Conservation (phyloP, 257 asterid species). For the Primulina eburnea region DNA sequence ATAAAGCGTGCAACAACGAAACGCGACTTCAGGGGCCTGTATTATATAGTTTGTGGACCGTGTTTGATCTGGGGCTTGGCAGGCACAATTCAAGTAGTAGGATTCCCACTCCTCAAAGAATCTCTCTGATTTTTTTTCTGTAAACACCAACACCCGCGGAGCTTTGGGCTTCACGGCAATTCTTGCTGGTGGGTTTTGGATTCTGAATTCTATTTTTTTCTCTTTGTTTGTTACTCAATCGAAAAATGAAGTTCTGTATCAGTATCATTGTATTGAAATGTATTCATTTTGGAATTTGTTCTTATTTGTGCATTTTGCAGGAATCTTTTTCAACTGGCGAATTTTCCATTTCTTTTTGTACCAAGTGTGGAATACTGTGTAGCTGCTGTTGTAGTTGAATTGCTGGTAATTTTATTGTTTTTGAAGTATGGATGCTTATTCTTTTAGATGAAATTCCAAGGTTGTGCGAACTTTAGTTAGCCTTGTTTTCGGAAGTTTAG, state of each 20-base stretch:
- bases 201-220: no score
- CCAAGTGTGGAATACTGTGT: background rate
- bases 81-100: background rate
- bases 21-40: background rate
- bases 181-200: background rate
- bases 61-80: background rate
- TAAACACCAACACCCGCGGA: background rate
- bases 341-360: background rate
- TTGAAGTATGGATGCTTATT: background rate
- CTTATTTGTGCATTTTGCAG: background rate
- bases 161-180: background rate
- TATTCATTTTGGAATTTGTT: background rate
- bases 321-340: background rate
- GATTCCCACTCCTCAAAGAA: background rate
- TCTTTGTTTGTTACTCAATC: no score
- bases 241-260: background rate
- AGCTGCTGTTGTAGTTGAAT: background rate
- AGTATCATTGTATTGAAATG: background rate
- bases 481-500: background rate
- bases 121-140: background rate
- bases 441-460: background rate
- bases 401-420: background rate
- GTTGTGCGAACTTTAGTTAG: background rate
- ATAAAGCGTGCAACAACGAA: no score
- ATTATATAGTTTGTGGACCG: background rate